These are phyloP conservation scores for Lachancea thermotolerans DNA, from an alignment of 805 yeast genomes.

Conservation along the genomic window DNA sequence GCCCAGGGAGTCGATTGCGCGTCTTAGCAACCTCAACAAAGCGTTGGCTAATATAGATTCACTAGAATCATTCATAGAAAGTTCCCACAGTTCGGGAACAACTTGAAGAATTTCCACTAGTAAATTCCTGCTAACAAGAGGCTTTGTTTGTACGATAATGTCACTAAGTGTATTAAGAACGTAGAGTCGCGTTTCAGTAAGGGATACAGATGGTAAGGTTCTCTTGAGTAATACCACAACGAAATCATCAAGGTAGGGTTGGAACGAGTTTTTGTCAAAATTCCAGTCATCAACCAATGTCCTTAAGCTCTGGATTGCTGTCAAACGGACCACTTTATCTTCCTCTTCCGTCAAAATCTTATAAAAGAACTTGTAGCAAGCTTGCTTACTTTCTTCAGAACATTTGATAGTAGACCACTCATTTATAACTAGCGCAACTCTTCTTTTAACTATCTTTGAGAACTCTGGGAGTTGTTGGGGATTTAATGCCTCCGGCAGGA, in stretches of 20 bases:
- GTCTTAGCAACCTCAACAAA: slow-evolving; percentile 49
- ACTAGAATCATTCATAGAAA: slow-evolving; percentile 33
- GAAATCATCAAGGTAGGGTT: slow-evolving; percentile 53
- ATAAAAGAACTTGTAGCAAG: slow-evolving; percentile 52
- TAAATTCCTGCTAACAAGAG: slow-evolving; percentile 47
- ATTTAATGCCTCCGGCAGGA: slow-evolving; percentile 53
- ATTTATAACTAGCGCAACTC: slow-evolving; percentile 66
- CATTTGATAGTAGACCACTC: slow-evolving; percentile 77
- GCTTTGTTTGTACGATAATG: slow-evolving; percentile 57
- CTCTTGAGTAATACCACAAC: slow-evolving; percentile 41
- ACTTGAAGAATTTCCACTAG: slow-evolving; percentile 44
- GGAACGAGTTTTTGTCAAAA: slow-evolving; percentile 60
- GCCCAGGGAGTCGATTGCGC: slow-evolving; percentile 51
- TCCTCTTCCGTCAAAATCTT: slow-evolving; percentile 44
- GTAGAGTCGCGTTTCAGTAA: slow-evolving; percentile 72
- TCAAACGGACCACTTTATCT: slow-evolving; percentile 76
- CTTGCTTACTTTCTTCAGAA: slow-evolving; percentile 47
- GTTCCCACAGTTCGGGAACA: slow-evolving; percentile 78
- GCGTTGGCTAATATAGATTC: slow-evolving; percentile 43
- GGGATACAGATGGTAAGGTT: slow-evolving; percentile 43
- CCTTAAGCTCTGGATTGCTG: slow-evolving; percentile 64
- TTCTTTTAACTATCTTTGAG: slow-evolving; percentile 59
- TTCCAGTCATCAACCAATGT: slow-evolving; percentile 81
- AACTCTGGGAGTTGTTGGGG: slow-evolving; percentile 39
- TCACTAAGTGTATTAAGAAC: slow-evolving; percentile 62